phyloP scores from a whole-genome alignment of 2,329 filamentous ascomycete genomes.

The Lachnellula arida region DNA sequence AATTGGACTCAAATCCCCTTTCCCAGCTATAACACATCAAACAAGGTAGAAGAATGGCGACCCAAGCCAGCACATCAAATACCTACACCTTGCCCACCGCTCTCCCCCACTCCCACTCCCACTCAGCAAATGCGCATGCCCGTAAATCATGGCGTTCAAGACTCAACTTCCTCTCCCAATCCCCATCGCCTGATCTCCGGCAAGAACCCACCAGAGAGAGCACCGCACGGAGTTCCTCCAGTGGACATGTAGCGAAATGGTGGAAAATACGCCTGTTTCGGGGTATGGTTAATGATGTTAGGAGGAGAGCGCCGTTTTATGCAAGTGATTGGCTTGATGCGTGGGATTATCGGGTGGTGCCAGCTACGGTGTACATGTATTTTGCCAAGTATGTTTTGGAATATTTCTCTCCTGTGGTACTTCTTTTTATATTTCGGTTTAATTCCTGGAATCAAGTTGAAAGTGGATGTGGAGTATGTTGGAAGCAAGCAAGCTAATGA shows the following conservation, averaged over 20 bases:
- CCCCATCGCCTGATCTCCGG: not conserved
- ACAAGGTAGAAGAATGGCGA: constrained; percentile 9
- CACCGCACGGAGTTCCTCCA: constrained; percentile 17
- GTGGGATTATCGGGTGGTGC: constrained; percentile 85
- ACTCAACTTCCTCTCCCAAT: constrained; percentile 8
- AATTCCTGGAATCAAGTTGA: not conserved
- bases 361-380: constrained; percentile 89
- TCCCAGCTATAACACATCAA: not conserved
- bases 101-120: constrained; percentile 4
- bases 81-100: constrained; percentile 21
- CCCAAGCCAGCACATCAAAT: constrained; percentile 6
- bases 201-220: not conserved
- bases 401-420: not conserved
- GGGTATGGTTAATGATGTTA: constrained; percentile 76
- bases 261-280: constrained; percentile 72
- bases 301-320: constrained; percentile 71
- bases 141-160: constrained; percentile 15
- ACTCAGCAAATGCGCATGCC: not conserved
- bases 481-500: too few relatives aligned
- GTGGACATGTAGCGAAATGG: constrained; percentile 44
- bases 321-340: constrained; percentile 80
- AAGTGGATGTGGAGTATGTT: not conserved
- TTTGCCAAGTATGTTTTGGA: constrained; percentile 70
- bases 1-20: not conserved
- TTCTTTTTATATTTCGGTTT: constrained; percentile 1